phyloP scores from a whole-genome alignment of 208 protist genomes.

The Trypanosoma congolense region DNA sequence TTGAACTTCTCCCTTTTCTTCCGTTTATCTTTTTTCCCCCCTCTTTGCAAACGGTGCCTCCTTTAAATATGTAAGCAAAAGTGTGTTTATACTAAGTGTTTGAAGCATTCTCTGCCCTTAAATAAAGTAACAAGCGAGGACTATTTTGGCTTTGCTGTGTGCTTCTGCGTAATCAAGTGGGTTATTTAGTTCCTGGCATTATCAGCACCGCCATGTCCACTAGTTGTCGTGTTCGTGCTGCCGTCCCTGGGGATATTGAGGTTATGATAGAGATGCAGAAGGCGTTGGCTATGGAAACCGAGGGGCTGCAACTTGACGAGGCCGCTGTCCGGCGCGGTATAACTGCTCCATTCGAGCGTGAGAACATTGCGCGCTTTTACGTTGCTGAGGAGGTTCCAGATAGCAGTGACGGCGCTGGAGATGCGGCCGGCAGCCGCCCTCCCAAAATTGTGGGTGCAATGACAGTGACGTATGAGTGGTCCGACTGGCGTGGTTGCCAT shows the following conservation, averaged over 20 bases:
- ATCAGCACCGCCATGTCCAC: background rate
- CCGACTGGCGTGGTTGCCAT: conserved; percentile 53
- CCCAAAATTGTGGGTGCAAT: conserved; percentile 42
- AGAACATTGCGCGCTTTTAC: conserved; percentile 40
- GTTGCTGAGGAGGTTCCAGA: conserved; percentile 32
- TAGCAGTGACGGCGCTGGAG: background rate
- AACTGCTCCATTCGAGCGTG: conserved; percentile 28
- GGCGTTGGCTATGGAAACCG: conserved; percentile 56
- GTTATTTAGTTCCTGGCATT: too few species aligned
- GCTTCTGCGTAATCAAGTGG: too few species aligned
- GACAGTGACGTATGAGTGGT: conserved; percentile 72
- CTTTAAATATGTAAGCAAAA: too few species aligned
- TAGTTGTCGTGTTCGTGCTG: conserved; percentile 19
- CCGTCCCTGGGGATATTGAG: conserved; percentile 28
- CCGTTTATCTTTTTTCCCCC: too few species aligned
- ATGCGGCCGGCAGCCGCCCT: background rate
- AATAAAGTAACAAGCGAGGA: too few species aligned
- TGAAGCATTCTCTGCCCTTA: too few species aligned
- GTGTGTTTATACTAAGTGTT: too few species aligned
- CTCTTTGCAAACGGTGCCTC: too few species aligned
- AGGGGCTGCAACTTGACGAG: conserved; percentile 38
- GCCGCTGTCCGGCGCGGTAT: conserved; percentile 38
- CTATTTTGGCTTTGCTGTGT: too few species aligned
- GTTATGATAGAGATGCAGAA: conserved; percentile 47
- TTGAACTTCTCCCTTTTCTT: too few species aligned